Evolutionary conservation across 768 basidiomycete species (phyloP), one percentile per base, ranked within the genome.

Genomic region (Hortiboletus campestris): DNA sequence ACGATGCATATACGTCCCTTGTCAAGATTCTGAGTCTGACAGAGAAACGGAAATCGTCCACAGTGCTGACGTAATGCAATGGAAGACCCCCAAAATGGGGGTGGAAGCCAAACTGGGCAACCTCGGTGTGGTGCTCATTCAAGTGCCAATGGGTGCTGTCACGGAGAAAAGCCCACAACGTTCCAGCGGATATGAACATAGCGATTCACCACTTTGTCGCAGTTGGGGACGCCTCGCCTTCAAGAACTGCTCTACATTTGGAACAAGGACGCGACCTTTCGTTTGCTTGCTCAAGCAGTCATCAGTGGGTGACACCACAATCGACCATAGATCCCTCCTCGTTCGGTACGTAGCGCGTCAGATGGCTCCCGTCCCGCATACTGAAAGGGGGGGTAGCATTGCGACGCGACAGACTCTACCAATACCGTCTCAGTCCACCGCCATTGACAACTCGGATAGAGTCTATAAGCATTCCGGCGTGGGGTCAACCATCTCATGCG

Each of bases 401-500:
- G 42, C 48, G 40, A 46, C 31, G 12, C 11, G 45, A 61, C 43
- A 61, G 40, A 45, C 51, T 71, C 39, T 71, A 64, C 59, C 58
- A 54, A 46, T 71, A 70, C 52, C 51, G 36, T 39, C 1, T 41
- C n/a, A 46, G 34, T 46, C 66, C 69, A 3, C 71, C 71, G 1
- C 49, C 34, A 1, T 22, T 49, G 48, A 20, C 45, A 25, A 34
- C 49, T 5, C 42, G 36, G 5, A 53, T 8, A 6, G 19, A n/a
- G 16, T 22, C 54, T 32, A 48, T 42, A 29, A 46, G 38, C 59
- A 52, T 65, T 34, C 49, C 68, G 35, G 75, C 76, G 45, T 83
- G 82, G 82, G 77, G 74, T 11, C 63, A 64, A 20, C 61, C 59
- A 9, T 58, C 65, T 8, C 44, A 66, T 22, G 54, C 57, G 13